Conservation (phyloP, 73 alveolate genomes). For the Stentor coeruleus region DNA sequence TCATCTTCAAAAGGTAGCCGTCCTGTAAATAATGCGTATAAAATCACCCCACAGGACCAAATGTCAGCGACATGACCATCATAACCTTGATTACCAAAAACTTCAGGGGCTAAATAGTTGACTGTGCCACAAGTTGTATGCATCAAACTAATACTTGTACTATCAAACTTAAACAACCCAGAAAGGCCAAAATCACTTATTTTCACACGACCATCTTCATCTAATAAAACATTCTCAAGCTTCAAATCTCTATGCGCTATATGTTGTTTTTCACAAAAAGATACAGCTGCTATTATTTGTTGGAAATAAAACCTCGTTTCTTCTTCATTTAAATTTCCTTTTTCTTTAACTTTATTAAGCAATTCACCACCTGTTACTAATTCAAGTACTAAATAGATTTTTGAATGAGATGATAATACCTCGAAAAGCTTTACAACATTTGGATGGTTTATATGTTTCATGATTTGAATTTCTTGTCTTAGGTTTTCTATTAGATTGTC, state of each 20-base stretch:
- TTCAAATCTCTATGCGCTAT: slow-evolving; percentile 86
- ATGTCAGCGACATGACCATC: slow-evolving; percentile 57
- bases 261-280: slow-evolving; percentile 61
- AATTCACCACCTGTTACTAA: slow-evolving; percentile 87
- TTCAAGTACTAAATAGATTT: slow-evolving; percentile 66
- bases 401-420: slow-evolving; percentile 65
- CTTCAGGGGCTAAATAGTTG: slow-evolving; percentile 55
- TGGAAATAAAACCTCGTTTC: slow-evolving; percentile 67
- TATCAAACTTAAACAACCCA: slow-evolving; percentile 35
- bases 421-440: slow-evolving; percentile 68
- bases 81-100: slow-evolving; percentile 26
- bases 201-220: slow-evolving; percentile 60
- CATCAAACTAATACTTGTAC: slow-evolving; percentile 29
- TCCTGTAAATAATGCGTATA: slow-evolving; percentile 40
- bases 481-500: slow-evolving; percentile 62
- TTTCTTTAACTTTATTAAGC: slow-evolving; percentile 75
- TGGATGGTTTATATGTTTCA: slow-evolving; percentile 78
- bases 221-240: slow-evolving; percentile 79
- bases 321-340: slow-evolving; percentile 60
- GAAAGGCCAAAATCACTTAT: slow-evolving; percentile 82
- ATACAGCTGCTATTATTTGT: slow-evolving; percentile 71
- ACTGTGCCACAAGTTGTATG: slow-evolving; percentile 53
- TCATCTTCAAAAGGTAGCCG: slow-evolving; percentile 54
- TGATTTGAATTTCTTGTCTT: slow-evolving; percentile 68
- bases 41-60: slow-evolving; percentile 48